Evolutionary conservation across 148 eudicot genomes (phyloP), one percentile per base, ranked within the genome.

Genomic region (Rhododendron griersonianum): DNA sequence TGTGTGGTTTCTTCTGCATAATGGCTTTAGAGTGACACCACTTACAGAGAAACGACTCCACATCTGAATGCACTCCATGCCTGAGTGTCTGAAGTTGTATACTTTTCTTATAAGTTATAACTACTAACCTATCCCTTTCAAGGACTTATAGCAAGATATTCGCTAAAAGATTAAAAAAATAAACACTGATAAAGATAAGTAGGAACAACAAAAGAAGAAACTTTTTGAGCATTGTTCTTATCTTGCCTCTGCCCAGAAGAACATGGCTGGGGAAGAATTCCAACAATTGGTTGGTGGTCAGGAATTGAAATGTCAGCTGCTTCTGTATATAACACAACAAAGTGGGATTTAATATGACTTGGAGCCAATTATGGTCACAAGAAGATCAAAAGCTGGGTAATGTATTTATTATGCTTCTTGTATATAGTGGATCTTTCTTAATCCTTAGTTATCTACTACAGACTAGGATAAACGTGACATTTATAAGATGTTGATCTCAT

Each of bases 241-340:
- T 83, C 95, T 93, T 94, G 90, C 97, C 97, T 94, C 87, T 93
- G 91, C 83, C 94, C 93, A 23, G 87, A 90, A 83, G 89, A 91
- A 87, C 88, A 89, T 83, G 97, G 97, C 83, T 94, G 97, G 75
- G 94, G 93, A 79, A 93, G 91, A 89, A 93, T 86, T 89, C 94
- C 95, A 82, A 93, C 94, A 81, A 93, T 50, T 47, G 93, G 89
- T 84, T 90, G 97, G 85, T 90, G 87, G 88, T 89, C 77, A 65
- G 87, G 86, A 61, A 87, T 82, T 81, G 92, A 83, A 50, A 88
- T 48, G 30, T 90, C 92, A 87, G 91, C 86, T 84, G 90, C 91
- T 87, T 89, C 95, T 94, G 93, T 83, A 87, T 74, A 78, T 79
- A 80, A 74, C 76, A 86, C 71, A 84, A 25, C 7, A 79, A 4